Conservation (phyloP, 306 rosid genomes). For the Castanea sativa region DNA sequence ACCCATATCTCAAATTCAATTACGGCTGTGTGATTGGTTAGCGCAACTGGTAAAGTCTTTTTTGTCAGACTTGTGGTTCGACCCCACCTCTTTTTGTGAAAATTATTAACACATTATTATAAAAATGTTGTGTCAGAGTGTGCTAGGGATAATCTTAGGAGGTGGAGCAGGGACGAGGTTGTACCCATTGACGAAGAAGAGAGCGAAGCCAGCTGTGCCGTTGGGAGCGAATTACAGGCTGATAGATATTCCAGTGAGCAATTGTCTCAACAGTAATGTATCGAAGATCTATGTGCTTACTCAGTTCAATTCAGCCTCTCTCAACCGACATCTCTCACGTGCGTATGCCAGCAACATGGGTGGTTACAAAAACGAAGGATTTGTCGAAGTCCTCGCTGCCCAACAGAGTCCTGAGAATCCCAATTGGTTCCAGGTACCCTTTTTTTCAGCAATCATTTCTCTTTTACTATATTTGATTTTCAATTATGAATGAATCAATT, state of each 20-base stretch:
- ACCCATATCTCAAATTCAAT: too few species aligned
- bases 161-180: conserved; percentile 98
- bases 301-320: conserved; percentile 94
- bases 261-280: conserved; percentile 88
- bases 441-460: neutral
- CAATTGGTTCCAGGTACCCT: conserved; percentile 86
- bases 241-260: conserved; percentile 96
- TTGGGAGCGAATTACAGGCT: conserved; percentile 96
- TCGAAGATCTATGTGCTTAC: conserved; percentile 96
- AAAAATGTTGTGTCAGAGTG: conserved; percentile 52
- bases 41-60: too few species aligned
- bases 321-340: conserved; percentile 95
- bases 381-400: conserved; percentile 98
- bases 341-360: conserved; percentile 98
- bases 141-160: conserved; percentile 86
- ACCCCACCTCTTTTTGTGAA: neutral
- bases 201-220: conserved; percentile 98
- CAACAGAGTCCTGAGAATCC: conserved; percentile 99
- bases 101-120: too few species aligned
- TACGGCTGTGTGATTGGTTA: too few species aligned
- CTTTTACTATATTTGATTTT: neutral
- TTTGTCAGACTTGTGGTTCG: too few species aligned
- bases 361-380: conserved; percentile 94
- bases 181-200: conserved; percentile 92
- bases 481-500: too few species aligned